Evolutionary conservation across 2,329 filamentous ascomycete species (phyloP).

Genomic region (Arthrinium phaeospermum): DNA sequence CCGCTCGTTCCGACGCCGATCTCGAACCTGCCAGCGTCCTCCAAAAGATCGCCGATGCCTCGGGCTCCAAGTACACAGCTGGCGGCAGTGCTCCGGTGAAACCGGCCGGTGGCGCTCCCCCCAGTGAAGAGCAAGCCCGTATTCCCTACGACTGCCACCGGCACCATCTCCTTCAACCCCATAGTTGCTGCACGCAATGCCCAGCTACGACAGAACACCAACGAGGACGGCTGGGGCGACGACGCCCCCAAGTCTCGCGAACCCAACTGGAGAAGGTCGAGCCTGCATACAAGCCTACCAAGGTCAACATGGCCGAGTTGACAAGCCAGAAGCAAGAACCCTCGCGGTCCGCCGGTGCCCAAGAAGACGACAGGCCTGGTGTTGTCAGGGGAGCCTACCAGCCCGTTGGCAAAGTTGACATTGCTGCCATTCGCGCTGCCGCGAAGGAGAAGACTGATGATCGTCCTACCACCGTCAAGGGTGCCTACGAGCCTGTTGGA

Average conservation of each 20-base stretch:
- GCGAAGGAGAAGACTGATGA: conserved; percentile 75
- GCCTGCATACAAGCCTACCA: conserved; percentile 92
- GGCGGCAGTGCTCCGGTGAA: conserved; percentile 62
- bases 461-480: conserved; percentile 84
- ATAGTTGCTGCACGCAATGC: conserved; percentile 69
- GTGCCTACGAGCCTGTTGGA: conserved; percentile 90
- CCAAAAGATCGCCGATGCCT: conserved; percentile 92
- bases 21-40: conserved; percentile 87
- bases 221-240: conserved; percentile 90
- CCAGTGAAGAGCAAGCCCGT: conserved; percentile 86
- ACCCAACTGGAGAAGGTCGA: conserved; percentile 90
- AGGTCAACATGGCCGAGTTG: conserved; percentile 89
- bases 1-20: conserved; percentile 88
- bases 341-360: conserved; percentile 60
- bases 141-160: conserved; percentile 81
- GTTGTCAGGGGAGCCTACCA: conserved; percentile 89
- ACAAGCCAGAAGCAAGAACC: conserved; percentile 74
- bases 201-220: conserved; percentile 57
- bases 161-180: conserved; percentile 66
- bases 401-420: conserved; percentile 96
- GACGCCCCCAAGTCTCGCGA: conserved; percentile 89
- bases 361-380: conserved; percentile 57
- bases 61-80: conserved; percentile 89
- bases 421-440: conserved; percentile 83
- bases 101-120: conserved; percentile 60